Evolutionary conservation across 1,284 basidiomycete species (phyloP).

Genomic region (Laetiporus sulphureus): DNA sequence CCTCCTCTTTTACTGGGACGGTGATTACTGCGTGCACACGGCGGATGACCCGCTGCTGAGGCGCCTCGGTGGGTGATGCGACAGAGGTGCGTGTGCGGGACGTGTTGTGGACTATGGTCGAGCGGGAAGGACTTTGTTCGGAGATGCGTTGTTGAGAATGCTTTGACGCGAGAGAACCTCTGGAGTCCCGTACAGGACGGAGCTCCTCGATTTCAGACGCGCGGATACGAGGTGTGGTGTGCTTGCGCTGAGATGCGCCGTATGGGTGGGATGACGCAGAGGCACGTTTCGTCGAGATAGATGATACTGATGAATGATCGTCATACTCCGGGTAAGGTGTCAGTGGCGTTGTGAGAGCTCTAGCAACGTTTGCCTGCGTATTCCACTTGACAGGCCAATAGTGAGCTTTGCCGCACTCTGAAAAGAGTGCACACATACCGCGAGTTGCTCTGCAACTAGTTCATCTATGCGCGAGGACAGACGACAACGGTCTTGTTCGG

Average conservation of each 20-base stretch:
- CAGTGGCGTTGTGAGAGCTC: conserved; percentile 7
- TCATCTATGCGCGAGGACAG: conserved; percentile 51
- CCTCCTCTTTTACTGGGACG: conserved; percentile 39
- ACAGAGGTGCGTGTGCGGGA: too few species aligned
- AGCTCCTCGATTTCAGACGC: too few species aligned
- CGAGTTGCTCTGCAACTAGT: conserved; percentile 40
- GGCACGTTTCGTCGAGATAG: conserved; percentile 16
- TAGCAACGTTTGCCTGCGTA: conserved; percentile 8
- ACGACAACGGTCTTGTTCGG: conserved; percentile 54
- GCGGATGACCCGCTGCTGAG: conserved; percentile 28
- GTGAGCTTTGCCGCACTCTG: background rate
- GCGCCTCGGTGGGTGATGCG: conserved; percentile 4
- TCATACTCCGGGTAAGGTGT: conserved; percentile 11
- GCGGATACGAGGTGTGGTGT: too few species aligned
- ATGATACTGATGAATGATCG: conserved; percentile 16
- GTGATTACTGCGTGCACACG: conserved; percentile 39
- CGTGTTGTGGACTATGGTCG: conserved; percentile 5
- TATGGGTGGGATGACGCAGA: conserved; percentile 21
- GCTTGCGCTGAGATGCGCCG: too few species aligned
- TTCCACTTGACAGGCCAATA: conserved; percentile 6
- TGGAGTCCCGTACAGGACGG: too few species aligned
- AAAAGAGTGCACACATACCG: conserved; percentile 12
- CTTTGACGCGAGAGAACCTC: too few species aligned
- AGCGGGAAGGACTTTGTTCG: too few species aligned
- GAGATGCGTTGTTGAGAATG: too few species aligned